Base-by-base conservation (phyloP, 1,284 basidiomycete species). In the Heterobasidion irregulare region DNA sequence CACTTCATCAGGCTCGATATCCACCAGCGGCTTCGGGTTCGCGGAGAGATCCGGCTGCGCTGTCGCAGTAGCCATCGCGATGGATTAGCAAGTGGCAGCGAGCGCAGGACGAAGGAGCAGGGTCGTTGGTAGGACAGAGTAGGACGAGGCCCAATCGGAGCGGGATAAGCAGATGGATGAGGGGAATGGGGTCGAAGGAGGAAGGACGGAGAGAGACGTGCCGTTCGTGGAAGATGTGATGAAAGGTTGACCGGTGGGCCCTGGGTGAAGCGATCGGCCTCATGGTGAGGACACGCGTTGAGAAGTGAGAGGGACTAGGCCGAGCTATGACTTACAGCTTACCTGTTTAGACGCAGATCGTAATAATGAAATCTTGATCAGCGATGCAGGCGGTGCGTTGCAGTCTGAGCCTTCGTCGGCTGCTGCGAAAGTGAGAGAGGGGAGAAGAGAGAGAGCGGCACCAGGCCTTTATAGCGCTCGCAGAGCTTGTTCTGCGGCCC, bases 1-100 rank as follows among this genome's bases (percentile, higher is more conserved):
- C 16, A 53, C 52, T 2, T 61, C 59, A 52, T 61, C 54, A 26
- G 50, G 59, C 48, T 61, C 59, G 33, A 52, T 26, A 12, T 19
- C 26, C 33, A 54, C 34, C 38, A 43, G 54, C 54, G 19, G 56
- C 57, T 49, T 53, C 55, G 44, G 54, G 13, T 19, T 47, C 48
- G 26, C 48, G 59, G 47, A 46, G 49, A 55, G 51, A 50, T n/a
- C 35, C 43, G 33, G 34, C 34, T 38, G 41, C 43, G 54, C 32
- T 36, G 41, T 38, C 38, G 33, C 51, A 32, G 51, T 38, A 32
- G 49, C 34, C 51, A 52, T 52, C 38, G 26, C 18, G 43, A 33
- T 16, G 41, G 26, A 12, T 38, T 33, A 45, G 41, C n/a, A 38
- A 52, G 34, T 12, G 33, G 8, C 12, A 18, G 35, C 7, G 33